These are phyloP conservation scores for Leccinum pallidistipes DNA, from an alignment of 1,284 basidiomycete species.

Conservation along the genomic window DNA sequence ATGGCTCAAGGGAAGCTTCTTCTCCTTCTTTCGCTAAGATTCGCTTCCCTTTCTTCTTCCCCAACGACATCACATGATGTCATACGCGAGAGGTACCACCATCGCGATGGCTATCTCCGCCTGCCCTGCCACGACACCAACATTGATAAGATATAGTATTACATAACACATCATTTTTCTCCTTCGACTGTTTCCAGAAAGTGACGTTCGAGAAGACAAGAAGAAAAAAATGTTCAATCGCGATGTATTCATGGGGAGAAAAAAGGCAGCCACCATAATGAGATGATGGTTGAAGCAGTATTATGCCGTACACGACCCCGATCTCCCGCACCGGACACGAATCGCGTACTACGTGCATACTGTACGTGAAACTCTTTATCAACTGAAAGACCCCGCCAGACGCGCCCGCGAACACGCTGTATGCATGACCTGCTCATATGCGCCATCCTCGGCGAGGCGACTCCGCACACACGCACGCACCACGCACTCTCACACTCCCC, in stretches of 20 bases:
- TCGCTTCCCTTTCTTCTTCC: not conserved
- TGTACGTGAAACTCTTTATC: not conserved
- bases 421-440: not conserved
- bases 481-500: not conserved
- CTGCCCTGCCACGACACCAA: not conserved
- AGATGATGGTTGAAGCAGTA: not conserved
- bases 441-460: conserved; percentile 9
- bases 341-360: not conserved
- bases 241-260: not conserved
- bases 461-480: not conserved
- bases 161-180: not conserved
- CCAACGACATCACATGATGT: not conserved
- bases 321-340: not conserved
- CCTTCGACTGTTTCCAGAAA: not conserved
- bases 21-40: not conserved
- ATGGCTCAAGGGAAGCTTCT: not conserved
- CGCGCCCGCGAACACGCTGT: not conserved
- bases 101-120: not conserved
- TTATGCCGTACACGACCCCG: not conserved
- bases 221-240: not conserved
- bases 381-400: not conserved
- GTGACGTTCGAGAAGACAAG: not conserved
- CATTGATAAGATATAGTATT: not conserved
- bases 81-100: not conserved
- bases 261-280: not conserved